These are phyloP conservation scores for Trypanosoma cruzi DNA, from an alignment of 208 protist species.

Conservation along the genomic window DNA sequence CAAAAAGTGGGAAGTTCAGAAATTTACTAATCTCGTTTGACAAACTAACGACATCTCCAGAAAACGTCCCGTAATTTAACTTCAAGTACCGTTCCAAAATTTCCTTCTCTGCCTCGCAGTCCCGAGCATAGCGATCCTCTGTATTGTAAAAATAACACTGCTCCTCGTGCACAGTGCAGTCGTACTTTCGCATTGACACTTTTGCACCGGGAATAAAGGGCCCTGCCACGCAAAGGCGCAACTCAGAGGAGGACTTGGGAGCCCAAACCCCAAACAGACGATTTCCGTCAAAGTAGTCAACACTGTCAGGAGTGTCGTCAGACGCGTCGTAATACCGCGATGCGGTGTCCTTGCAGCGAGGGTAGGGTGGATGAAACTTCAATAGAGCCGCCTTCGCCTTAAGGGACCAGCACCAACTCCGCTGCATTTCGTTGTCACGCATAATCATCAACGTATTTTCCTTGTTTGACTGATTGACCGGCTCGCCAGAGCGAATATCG, in stretches of 20 bases:
- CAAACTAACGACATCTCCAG: constrained; percentile 32
- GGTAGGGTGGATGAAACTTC: constrained; percentile 96
- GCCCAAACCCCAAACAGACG: constrained; percentile 92
- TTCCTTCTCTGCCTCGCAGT: constrained; percentile 81
- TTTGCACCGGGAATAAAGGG: constrained; percentile 42
- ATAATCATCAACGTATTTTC: constrained; percentile 87
- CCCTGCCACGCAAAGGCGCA: constrained; percentile 85
- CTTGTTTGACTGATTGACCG: constrained; percentile 49
- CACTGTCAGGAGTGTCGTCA: constrained; percentile 65
- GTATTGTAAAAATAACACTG: constrained; percentile 96
- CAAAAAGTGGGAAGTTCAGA: constrained; percentile 65
- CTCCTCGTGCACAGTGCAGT: constrained; percentile 90
- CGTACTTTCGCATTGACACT: constrained; percentile 51
- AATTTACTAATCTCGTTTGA: constrained; percentile 58
- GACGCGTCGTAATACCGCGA: constrained; percentile 36
- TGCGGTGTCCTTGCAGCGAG: constrained; percentile 35
- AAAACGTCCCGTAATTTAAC: constrained; percentile 26
- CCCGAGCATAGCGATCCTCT: constrained; percentile 71
- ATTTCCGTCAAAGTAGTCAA: constrained; percentile 82
- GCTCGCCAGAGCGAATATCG: constrained; percentile 89
- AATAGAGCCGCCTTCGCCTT: constrained; percentile 84
- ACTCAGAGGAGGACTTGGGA: constrained; percentile 94
- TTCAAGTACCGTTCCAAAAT: constrained; percentile 76
- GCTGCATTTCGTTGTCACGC: constrained; percentile 85
- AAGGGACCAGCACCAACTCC: constrained; percentile 88